Evolutionary conservation across 352 stramenopile genomes (phyloP), one percentile per base, ranked within the genome.

Genomic region (Lagenidium giganteum): DNA sequence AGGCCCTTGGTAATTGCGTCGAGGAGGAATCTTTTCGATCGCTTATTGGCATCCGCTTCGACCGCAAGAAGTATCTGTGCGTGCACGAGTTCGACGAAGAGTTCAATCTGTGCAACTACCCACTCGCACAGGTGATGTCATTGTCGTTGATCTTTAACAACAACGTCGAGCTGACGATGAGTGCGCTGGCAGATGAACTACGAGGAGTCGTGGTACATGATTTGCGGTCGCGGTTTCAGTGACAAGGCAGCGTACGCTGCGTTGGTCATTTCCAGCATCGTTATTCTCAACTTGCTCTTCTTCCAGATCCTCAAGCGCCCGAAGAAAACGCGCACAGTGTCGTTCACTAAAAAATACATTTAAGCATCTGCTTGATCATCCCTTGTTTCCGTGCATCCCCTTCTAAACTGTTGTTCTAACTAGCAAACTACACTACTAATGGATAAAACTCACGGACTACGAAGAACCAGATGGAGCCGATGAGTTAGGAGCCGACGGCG

Each of bases 91-190:
- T 80, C 36, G 72, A 93, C n/a, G 80, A 90, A 50, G 77, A 84
- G 47, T 93, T 85, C 34, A 87, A 82, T 34, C 33, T 93, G 20
- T 93, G 80, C 66, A 87, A 85, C 51, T 84, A 84, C 49, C 80
- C 80, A 1, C 51, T 83, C 44, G 67, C 71, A n/a, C 76, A 89
- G 52, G 46, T 89, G 52, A 32, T 32, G 14, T 32, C 28, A 9
- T 32, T 32, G 28, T 9, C 14, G 9, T 32, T 9, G 9, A 9
- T 32, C 14, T 9, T 14, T 14, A 9, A 6, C 8, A 29, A 44
- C 8, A 28, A 21, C 13, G 21, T 25, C 28, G 5, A 3, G 14
- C 23, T 23, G 12, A 32, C 27, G 9, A 29, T 23, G 23, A 16
- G 26, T 12, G 20, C 17, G 25, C 13, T 16, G 3, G 18, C 32